Percentiles rank a stretch among this genome's conserved stretches.
Evolutionary conservation across 2,329 filamentous ascomycete species (phyloP).

Genomic region (Penicillium sp.): DNA sequence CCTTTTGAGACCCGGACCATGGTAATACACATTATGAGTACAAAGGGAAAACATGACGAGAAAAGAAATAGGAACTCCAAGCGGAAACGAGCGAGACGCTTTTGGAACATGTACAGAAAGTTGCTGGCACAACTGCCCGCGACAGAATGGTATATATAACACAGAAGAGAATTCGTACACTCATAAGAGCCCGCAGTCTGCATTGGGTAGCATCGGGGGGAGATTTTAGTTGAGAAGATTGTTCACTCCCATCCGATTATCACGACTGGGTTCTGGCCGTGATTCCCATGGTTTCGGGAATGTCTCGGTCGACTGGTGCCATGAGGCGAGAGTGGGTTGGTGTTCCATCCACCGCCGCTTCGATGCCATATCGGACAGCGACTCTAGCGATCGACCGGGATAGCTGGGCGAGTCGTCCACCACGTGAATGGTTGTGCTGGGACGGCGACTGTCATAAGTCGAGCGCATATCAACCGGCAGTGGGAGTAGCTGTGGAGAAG

Average conservation of each 20-base stretch:
- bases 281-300: constrained; percentile 24
- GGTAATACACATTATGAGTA: constrained; percentile 26
- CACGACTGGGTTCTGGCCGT: constrained; percentile 26
- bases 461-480: constrained; percentile 43
- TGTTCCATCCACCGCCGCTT: constrained; percentile 29
- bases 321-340: constrained; percentile 23
- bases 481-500: constrained; percentile 39
- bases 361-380: constrained; percentile 23
- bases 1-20: constrained; percentile 17
- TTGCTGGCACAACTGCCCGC: constrained; percentile 3
- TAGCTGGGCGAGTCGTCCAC: constrained; percentile 25
- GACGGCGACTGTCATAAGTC: constrained; percentile 32
- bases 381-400: constrained; percentile 18
- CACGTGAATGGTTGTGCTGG: constrained; percentile 25
- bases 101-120: constrained; percentile 21
- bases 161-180: constrained; percentile 18
- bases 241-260: constrained; percentile 38
- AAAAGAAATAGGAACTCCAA: constrained; percentile 6
- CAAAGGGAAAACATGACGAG: constrained; percentile 16
- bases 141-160: constrained; percentile 15
- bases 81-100: constrained; percentile 10
- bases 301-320: constrained; percentile 25
- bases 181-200: constrained; percentile 20
- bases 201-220: constrained; percentile 2
- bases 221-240: constrained; percentile 34